phyloP scores from a whole-genome alignment of 805 yeast species.

The Candida yuanshanica region DNA sequence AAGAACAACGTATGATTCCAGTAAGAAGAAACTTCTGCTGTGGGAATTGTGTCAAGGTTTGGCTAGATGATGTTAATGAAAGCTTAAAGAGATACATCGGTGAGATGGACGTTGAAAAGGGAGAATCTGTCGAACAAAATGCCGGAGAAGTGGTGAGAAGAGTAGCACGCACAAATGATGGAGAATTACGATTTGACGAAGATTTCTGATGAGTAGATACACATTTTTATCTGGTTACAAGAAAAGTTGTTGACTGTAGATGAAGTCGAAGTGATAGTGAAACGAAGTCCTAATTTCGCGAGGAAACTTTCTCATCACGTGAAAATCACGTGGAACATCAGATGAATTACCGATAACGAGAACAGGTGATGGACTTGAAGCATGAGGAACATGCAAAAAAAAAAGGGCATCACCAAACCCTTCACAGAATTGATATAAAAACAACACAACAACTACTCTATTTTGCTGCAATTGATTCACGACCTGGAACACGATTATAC shows the following conservation, averaged over 20 bases:
- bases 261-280: no score
- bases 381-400: no score
- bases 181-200: constrained; percentile 3
- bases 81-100: constrained; percentile 1
- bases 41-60: constrained; percentile 37
- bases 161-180: neutral
- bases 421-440: neutral
- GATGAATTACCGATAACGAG: neutral
- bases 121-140: neutral
- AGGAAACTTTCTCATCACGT: neutral
- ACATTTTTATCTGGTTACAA: no score
- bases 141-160: constrained; percentile 1
- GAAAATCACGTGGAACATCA: neutral
- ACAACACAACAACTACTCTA: neutral
- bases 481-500: neutral
- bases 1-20: constrained; percentile 44
- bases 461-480: neutral
- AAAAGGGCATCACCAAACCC: neutral
- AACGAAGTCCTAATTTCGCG: no score
- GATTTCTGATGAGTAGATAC: constrained; percentile 6
- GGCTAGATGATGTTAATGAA: constrained; percentile 24
- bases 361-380: neutral
- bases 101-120: neutral
- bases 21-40: constrained; percentile 51
- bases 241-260: no score